These are phyloP conservation scores for Diaporthe citri DNA, from an alignment of 2,329 filamentous ascomycete genomes.

Conservation along the genomic window DNA sequence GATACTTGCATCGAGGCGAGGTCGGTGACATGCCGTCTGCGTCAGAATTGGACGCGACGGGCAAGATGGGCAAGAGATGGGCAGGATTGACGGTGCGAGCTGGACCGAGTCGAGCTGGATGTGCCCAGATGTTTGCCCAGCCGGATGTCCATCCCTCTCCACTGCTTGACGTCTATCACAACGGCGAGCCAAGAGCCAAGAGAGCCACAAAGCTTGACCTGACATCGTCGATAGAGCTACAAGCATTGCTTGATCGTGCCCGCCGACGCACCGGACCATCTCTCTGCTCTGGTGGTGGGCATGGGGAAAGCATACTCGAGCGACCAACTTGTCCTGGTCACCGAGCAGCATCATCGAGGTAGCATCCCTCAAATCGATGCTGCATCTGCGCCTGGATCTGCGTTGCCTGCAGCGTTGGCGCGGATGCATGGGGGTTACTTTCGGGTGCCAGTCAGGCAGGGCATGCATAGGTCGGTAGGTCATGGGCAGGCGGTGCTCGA, in stretches of 20 bases:
- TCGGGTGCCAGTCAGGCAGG: neutral
- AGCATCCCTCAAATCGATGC: neutral
- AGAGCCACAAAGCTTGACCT: conserved; percentile 34
- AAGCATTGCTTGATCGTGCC: neutral
- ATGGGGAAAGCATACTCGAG: neutral
- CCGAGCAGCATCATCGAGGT: neutral
- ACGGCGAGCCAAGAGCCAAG: conserved; percentile 21
- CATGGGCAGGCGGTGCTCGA: neutral
- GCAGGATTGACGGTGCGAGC: conserved; percentile 1
- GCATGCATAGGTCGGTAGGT: no score
- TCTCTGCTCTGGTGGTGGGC: neutral
- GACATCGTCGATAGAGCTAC: neutral
- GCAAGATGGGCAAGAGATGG: neutral
- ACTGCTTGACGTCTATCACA: neutral
- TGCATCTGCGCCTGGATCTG: neutral
- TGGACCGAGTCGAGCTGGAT: neutral
- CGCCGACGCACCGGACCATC: neutral
- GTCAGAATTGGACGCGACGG: neutral
- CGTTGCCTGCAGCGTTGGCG: neutral
- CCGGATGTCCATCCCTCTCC: neutral
- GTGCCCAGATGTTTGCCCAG: neutral
- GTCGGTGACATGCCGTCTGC: neutral
- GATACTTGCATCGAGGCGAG: conserved; percentile 22
- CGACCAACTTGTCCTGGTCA: neutral
- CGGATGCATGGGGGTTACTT: neutral